phyloP scores from a whole-genome alignment of 164 flowering plant genomes.

The Vitis riparia region DNA sequence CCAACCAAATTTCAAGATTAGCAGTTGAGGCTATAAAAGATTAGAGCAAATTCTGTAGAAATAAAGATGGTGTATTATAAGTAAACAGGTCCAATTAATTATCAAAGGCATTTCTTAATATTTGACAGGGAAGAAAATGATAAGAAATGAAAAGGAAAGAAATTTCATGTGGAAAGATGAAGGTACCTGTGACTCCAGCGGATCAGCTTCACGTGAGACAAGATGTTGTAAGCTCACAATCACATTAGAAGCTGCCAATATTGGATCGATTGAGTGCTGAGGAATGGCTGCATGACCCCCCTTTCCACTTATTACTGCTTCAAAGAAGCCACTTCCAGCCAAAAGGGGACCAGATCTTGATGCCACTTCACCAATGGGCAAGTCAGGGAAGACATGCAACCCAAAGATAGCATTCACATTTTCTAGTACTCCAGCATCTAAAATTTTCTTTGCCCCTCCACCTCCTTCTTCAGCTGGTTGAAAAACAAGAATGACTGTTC shows the following conservation, averaged over 20 bases:
- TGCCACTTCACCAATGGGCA: conserved; percentile 51
- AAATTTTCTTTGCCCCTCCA: conserved; percentile 67
- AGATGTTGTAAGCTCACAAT: conserved; percentile 77
- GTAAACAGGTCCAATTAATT: not conserved
- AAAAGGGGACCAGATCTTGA: conserved; percentile 61
- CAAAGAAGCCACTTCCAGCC: conserved; percentile 76
- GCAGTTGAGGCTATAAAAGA: not conserved
- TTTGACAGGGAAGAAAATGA: not conserved
- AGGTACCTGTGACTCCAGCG: conserved; percentile 69
- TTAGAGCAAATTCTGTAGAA: not conserved
- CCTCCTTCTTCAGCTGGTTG: conserved; percentile 90
- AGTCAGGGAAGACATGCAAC: conserved; percentile 42
- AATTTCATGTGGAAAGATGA: not conserved
- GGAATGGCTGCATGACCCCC: conserved; percentile 91
- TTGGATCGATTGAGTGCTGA: conserved; percentile 75
- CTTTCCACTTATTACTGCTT: conserved; percentile 70
- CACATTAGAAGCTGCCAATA: conserved; percentile 76
- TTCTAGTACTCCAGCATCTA: conserved; percentile 54
- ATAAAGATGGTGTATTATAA: not conserved
- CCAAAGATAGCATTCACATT: conserved; percentile 73
- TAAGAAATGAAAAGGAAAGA: not conserved
- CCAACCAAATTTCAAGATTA: not conserved
- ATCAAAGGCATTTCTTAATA: not conserved
- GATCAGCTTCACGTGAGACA: conserved; percentile 87
- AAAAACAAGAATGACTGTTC: conserved; percentile 76